phyloP scores from a whole-genome alignment of 2,329 filamentous ascomycete genomes.

The Cercospora brassicicola region DNA sequence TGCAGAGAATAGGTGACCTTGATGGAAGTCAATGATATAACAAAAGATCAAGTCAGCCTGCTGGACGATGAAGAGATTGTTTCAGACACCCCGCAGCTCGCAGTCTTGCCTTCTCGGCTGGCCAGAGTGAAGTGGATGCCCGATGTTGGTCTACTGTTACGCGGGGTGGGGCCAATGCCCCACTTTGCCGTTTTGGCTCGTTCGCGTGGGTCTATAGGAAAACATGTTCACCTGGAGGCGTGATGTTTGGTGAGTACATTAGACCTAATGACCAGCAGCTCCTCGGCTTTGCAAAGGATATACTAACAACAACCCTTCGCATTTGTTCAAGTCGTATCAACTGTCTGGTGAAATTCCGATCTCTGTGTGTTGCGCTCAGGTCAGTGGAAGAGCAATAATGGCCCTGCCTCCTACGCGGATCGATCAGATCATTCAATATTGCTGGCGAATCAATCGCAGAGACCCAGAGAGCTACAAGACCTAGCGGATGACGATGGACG shows the following conservation, averaged over 20 bases:
- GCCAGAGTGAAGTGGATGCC: slow-evolving; percentile 1
- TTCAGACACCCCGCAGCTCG: neutral
- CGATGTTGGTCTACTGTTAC: neutral
- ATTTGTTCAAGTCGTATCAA: neutral
- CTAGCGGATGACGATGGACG: neutral
- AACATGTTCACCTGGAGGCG: neutral
- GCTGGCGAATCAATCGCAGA: neutral
- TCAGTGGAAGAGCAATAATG: neutral
- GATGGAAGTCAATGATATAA: neutral
- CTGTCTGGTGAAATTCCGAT: neutral
- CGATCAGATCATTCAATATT: neutral
- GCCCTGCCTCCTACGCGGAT: neutral
- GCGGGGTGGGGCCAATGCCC: neutral
- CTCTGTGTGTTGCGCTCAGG: neutral
- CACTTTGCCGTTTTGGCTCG: neutral
- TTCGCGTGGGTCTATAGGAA: neutral
- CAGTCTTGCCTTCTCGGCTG: neutral
- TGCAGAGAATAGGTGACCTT: neutral
- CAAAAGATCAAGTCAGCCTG: neutral
- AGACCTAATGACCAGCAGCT: neutral
- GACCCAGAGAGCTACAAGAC: neutral
- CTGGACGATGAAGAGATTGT: neutral
- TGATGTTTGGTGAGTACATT: neutral
- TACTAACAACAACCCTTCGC: neutral
- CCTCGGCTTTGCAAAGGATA: neutral